A percentile compares a stretch with the other conserved stretches of the same genome.
Evolutionary conservation across 495 filamentous ascomycete species (phyloP).

Genomic region (Delitschia confertaspora): DNA sequence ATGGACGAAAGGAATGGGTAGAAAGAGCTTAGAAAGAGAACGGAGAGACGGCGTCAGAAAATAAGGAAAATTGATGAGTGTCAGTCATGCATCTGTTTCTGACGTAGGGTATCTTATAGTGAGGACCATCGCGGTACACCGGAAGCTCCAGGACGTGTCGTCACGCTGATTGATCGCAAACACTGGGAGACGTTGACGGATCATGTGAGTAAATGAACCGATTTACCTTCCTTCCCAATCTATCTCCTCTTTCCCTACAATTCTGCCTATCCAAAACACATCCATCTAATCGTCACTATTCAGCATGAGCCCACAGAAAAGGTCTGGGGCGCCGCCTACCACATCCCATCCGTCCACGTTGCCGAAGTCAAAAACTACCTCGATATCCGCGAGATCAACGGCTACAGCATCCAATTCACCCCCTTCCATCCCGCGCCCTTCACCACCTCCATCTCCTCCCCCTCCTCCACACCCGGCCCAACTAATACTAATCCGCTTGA

Average conservation of each 20-base stretch:
- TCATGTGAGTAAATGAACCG: slow-evolving; percentile 33
- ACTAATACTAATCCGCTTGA: too few relatives aligned
- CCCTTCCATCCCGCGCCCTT: slow-evolving; percentile 53
- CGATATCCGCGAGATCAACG: slow-evolving; percentile 94
- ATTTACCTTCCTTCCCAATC: background rate
- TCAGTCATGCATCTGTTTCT: too few relatives aligned
- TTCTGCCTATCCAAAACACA: slow-evolving; percentile 8
- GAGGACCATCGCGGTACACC: slow-evolving; percentile 94
- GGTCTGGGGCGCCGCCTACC: slow-evolving; percentile 92
- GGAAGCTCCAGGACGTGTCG: slow-evolving; percentile 76
- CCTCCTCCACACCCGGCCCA: slow-evolving; percentile 37
- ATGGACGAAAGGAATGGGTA: too few relatives aligned
- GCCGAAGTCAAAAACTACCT: slow-evolving; percentile 81
- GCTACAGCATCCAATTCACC: slow-evolving; percentile 84
- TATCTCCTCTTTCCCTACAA: background rate
- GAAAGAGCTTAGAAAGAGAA: too few relatives aligned
- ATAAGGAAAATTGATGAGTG: too few relatives aligned
- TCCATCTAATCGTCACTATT: background rate
- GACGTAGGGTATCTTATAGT: slow-evolving; percentile 38
- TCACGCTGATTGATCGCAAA: slow-evolving; percentile 74
- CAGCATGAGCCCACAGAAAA: slow-evolving; percentile 39
- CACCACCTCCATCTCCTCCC: slow-evolving; percentile 30
- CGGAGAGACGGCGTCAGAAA: too few relatives aligned
- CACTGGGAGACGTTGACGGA: slow-evolving; percentile 78
- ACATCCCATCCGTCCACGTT: slow-evolving; percentile 64